These are phyloP conservation scores for Microbotryum intermedium DNA, from an alignment of 1,284 basidiomycete genomes.

Conservation along the genomic window DNA sequence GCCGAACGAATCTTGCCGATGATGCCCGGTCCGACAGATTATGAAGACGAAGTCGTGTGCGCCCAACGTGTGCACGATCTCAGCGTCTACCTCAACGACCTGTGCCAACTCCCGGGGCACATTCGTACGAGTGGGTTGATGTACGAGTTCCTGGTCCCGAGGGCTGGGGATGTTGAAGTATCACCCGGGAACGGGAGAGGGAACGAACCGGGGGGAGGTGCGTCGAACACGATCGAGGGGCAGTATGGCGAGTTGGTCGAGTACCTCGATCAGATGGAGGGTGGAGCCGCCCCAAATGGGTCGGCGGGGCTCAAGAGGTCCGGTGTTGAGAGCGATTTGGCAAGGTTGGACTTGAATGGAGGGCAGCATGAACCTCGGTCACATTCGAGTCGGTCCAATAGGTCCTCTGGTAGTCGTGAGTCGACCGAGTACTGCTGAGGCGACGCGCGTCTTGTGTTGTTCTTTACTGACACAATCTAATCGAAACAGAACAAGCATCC, in stretches of 20 bases:
- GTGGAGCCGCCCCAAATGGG: not conserved
- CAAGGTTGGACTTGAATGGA: conserved; percentile 2
- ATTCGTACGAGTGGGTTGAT: conserved; percentile 74
- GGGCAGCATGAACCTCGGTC: conserved; percentile 12
- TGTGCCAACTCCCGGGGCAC: conserved; percentile 63
- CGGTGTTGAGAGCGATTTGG: not conserved
- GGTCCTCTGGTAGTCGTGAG: too few relatives aligned
- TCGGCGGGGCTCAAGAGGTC: not conserved
- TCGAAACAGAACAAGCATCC: too few relatives aligned
- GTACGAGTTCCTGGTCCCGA: conserved; percentile 73
- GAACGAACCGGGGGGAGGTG: conserved; percentile 3
- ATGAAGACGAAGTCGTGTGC: conserved; percentile 79
- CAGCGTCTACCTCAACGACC: conserved; percentile 73
- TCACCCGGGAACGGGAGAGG: conserved; percentile 30
- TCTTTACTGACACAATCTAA: too few relatives aligned
- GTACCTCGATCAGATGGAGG: conserved; percentile 33
- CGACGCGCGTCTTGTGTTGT: too few relatives aligned
- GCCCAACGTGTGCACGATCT: conserved; percentile 72
- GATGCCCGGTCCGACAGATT: conserved; percentile 85
- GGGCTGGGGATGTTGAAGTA: conserved; percentile 74
- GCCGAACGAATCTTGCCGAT: conserved; percentile 71
- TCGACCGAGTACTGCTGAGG: too few relatives aligned
- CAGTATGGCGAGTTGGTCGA: conserved; percentile 34
- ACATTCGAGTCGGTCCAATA: not conserved
- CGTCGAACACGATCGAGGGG: conserved; percentile 15